Evolutionary conservation across 495 filamentous ascomycete genomes (phyloP), one percentile per base, ranked within the genome.

Genomic region (Collariella sp.): DNA sequence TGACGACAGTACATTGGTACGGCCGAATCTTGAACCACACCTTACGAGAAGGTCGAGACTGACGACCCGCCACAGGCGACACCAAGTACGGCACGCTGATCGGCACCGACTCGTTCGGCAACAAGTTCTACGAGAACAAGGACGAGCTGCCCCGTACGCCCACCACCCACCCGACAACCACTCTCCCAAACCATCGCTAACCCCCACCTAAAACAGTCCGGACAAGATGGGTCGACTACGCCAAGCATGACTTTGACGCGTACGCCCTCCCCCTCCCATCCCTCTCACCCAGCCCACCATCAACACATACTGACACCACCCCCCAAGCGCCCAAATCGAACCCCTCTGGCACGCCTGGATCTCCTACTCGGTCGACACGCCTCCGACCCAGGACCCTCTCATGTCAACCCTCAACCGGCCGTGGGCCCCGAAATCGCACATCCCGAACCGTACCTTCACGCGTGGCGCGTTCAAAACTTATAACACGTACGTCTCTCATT

Each of bases 281-380:
- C 20, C 1, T 23, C 12, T 20, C 53, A 7, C 18, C 29, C 20
- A 10, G 1, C 22, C 26, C 16, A 10, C 10, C 9, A 26, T 4
- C 51, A 29, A 40, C 33, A n/a, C n/a, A n/a, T 20, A 52, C 43
- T 45, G 59, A 62, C 63, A 50, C 0, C 46, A 36, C 26, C 40
- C 23, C 10, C 39, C 16, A 34, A 88, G 83, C 26, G 72, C 81
- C 53, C 90, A 97, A 41, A 85, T 96, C 66, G 94, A 98, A 72
- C 94, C 94, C 18, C 88, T 91, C 74, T 98, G 93, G 91, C 93
- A 97, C 70, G 88, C 88, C 20, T 99, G 93, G 93, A 88, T 97
- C 62, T 85, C 87, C 42, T 96, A 99, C 72, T 72, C 86, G 71
- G 84, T 94, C 52, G 90, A 97, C 70, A 84, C 89, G 67, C 85